Evolutionary conservation across 2,329 filamentous ascomycete species (phyloP).

Genomic region (Aureobasidium sp.): DNA sequence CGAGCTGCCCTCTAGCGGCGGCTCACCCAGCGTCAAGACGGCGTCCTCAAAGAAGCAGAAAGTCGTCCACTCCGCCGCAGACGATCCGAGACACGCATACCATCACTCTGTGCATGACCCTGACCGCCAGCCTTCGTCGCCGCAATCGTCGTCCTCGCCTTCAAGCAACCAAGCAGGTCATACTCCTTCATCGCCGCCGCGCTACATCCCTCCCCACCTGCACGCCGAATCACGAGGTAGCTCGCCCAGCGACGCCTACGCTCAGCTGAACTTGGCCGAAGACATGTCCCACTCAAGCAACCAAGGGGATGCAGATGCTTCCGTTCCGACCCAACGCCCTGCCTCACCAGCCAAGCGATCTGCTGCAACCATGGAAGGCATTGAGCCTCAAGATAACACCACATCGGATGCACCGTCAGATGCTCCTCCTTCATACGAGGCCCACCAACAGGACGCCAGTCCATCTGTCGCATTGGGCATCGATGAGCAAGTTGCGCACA

Average conservation of each 20-base stretch:
- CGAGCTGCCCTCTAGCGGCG: conserved; percentile 19
- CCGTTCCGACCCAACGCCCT: conserved; percentile 28
- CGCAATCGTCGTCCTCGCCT: conserved; percentile 21
- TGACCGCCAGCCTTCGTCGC: conserved; percentile 17
- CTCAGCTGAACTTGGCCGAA: conserved; percentile 40
- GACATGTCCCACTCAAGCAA: conserved; percentile 36
- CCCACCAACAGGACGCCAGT: conserved; percentile 14
- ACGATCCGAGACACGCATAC: conserved; percentile 19
- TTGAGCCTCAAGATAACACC: conserved; percentile 18
- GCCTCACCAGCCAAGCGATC: conserved; percentile 50
- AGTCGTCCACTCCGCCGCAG: conserved; percentile 30
- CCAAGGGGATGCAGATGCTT: conserved; percentile 17
- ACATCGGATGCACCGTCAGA: not conserved
- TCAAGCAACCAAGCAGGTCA: conserved; percentile 3
- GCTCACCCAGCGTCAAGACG: conserved; percentile 19
- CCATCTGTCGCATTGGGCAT: conserved; percentile 36
- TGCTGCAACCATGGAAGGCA: conserved; percentile 48
- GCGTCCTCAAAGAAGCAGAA: conserved; percentile 39
- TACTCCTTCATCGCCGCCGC: conserved; percentile 29
- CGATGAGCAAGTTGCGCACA: conserved; percentile 67
- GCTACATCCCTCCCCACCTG: conserved; percentile 50
- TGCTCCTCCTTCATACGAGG: conserved; percentile 24
- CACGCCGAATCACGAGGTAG: conserved; percentile 26
- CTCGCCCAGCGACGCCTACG: conserved; percentile 47
- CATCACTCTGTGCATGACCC: conserved; percentile 18